Evolutionary conservation across 2,329 filamentous ascomycete genomes (phyloP), one percentile per base, ranked within the genome.

Genomic region (Uncinocarpus reesii): DNA sequence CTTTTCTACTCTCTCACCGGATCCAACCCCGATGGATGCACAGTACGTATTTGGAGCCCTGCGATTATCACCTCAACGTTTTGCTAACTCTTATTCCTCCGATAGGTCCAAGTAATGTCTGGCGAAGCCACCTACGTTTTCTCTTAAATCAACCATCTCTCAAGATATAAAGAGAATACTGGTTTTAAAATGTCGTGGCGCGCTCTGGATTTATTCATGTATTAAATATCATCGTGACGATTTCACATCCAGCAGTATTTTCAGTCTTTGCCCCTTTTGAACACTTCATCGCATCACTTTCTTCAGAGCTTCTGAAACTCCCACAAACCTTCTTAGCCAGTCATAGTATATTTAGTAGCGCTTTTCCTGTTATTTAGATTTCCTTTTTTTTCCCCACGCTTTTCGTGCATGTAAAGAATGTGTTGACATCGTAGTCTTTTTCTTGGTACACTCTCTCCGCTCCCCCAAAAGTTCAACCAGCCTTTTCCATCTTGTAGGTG

Each of bases 11-110:
- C 69, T 50, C 71, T 65, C 20, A 63, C 62, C 24, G 68, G 70
- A 51, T 62, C 60, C 55, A 76, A 76, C 55, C 62, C 67, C 51
- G 73, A 69, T 53, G 86, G 87, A 52, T 94, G 87, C 79, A 94
- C 87, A 43, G 86, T 92, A 80, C 76, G 84, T 77, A 4, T 23
- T 5, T 18, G n/a, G 7, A 29, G 8, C 15, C n/a, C 8, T 41
- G 18, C 18, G 3, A 11, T 20, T n/a, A 3, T 29, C n/a, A 10
- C 40, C 10, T 7, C 23, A 32, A 31, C 3, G 16, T 10, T 24
- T 7, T 34, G 31, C 35, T 41, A 41, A 48, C 16, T 29, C 6
- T 32, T 6, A 15, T 41, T 23, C 10, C 31, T 23, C 42, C 48
- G 34, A 29, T 44, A 77, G 74, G 71, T 75, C 48, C 63, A 71